Conservation (phyloP, 129 eudicot genomes). For the Ambrosia trifida region DNA sequence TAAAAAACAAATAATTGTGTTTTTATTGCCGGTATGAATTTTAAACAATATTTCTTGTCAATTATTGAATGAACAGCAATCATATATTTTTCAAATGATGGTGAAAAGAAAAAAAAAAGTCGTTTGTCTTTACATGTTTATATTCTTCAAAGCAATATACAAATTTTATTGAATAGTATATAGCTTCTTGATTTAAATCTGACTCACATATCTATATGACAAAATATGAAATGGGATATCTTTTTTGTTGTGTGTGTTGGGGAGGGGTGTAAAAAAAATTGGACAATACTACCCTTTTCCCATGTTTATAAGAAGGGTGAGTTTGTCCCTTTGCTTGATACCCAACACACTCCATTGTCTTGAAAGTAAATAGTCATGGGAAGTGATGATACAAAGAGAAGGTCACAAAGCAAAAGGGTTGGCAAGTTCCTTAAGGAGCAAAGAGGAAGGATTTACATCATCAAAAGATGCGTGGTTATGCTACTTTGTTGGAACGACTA, state of each 20-base stretch:
- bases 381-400: conserved; percentile 37
- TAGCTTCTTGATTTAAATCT: neutral
- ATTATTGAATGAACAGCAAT: neutral
- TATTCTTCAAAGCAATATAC: neutral
- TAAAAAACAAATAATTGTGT: neutral
- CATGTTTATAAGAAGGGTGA: conserved; percentile 32
- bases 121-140: conserved; percentile 17
- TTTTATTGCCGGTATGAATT: neutral
- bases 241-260: conserved; percentile 1
- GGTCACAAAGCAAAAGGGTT: conserved; percentile 43
- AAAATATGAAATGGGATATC: conserved; percentile 14
- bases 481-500: conserved; percentile 54
- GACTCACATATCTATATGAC: conserved; percentile 16
- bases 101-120: conserved; percentile 18
- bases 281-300: conserved; percentile 40
- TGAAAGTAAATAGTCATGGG: conserved; percentile 24
- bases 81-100: conserved; percentile 2
- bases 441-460: conserved; percentile 51
- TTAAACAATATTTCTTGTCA: neutral
- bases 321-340: conserved; percentile 24
- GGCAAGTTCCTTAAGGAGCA: conserved; percentile 53
- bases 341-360: conserved; percentile 19
- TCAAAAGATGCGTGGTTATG: conserved; percentile 56
- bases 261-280: conserved; percentile 20
- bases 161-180: neutral